phyloP scores from a whole-genome alignment of 2,329 filamentous ascomycete species.

The Pseudogymnoascus verrucosus region DNA sequence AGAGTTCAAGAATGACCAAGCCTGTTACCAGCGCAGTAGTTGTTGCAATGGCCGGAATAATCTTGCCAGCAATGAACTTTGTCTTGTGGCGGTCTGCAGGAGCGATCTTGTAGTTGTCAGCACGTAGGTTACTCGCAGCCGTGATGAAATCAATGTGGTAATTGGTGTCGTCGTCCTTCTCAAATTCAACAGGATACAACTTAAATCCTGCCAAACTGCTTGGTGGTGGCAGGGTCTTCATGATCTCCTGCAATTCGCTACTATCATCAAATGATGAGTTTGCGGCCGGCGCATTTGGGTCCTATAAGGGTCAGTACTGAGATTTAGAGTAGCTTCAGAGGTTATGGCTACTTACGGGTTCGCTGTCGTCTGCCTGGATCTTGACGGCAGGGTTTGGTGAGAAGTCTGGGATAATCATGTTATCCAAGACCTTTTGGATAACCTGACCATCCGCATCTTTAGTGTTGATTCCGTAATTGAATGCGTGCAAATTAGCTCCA shows the following conservation, averaged over 20 bases:
- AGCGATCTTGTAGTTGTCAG: constrained; percentile 96
- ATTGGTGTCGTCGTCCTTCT: constrained; percentile 98
- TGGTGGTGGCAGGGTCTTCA: constrained; percentile 64
- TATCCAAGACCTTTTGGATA: constrained; percentile 73
- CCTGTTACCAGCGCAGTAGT: constrained; percentile 94
- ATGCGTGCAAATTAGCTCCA: constrained; percentile 86
- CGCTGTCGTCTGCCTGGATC: constrained; percentile 93
- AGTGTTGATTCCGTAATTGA: constrained; percentile 96
- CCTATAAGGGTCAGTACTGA: constrained; percentile 32
- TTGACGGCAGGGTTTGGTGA: constrained; percentile 82
- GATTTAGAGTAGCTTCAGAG: not conserved
- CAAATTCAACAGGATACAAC: constrained; percentile 86
- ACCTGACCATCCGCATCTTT: constrained; percentile 62
- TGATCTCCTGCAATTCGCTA: constrained; percentile 66
- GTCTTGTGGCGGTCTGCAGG: constrained; percentile 92
- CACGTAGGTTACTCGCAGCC: constrained; percentile 89
- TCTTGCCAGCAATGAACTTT: constrained; percentile 99
- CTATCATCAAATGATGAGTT: constrained; percentile 56
- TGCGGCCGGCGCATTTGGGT: constrained; percentile 64
- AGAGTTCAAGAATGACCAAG: constrained; percentile 83
- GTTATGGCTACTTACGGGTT: constrained; percentile 52
- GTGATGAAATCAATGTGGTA: constrained; percentile 99
- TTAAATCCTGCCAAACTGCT: constrained; percentile 82
- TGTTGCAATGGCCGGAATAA: constrained; percentile 96
- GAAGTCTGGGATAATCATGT: constrained; percentile 95